These are phyloP conservation scores for Quercus bicolor DNA, from an alignment of 306 rosid species.

Conservation along the genomic window DNA sequence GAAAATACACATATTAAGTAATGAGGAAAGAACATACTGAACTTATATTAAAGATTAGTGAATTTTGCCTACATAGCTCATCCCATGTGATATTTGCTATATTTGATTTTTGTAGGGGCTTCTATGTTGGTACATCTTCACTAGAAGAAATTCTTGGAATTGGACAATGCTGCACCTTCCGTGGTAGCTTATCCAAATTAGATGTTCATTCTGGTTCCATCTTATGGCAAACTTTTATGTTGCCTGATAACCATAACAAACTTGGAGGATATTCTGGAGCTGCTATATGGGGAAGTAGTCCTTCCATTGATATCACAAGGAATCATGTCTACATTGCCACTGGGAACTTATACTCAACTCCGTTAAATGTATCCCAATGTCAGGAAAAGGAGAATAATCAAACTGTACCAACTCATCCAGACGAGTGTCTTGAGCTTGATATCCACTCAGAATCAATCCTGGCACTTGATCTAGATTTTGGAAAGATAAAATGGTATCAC, in stretches of 20 bases:
- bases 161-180: slow-evolving; percentile 52
- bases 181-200: slow-evolving; percentile 47
- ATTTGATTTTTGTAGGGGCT: slow-evolving; percentile 13
- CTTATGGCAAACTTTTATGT: slow-evolving; percentile 54
- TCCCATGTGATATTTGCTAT: no score
- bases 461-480: slow-evolving; percentile 56
- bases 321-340: slow-evolving; percentile 56
- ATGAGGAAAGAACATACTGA: no score
- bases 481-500: slow-evolving; percentile 48
- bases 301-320: slow-evolving; percentile 47
- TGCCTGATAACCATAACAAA: slow-evolving; percentile 44
- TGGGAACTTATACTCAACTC: slow-evolving; percentile 59
- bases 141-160: slow-evolving; percentile 31
- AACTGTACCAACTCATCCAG: slow-evolving; percentile 32
- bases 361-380: slow-evolving; percentile 32
- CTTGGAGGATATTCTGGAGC: slow-evolving; percentile 49
- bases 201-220: slow-evolving; percentile 32
- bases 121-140: slow-evolving; percentile 42
- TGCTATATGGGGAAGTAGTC: slow-evolving; percentile 78
- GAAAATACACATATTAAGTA: no score
- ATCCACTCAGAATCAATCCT: slow-evolving; percentile 56
- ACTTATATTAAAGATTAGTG: no score
- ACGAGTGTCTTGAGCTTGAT: slow-evolving; percentile 54
- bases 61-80: no score
- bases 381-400: slow-evolving; percentile 45